Conservation (phyloP, 805 yeast species). For the Myxozyma sirexii region DNA sequence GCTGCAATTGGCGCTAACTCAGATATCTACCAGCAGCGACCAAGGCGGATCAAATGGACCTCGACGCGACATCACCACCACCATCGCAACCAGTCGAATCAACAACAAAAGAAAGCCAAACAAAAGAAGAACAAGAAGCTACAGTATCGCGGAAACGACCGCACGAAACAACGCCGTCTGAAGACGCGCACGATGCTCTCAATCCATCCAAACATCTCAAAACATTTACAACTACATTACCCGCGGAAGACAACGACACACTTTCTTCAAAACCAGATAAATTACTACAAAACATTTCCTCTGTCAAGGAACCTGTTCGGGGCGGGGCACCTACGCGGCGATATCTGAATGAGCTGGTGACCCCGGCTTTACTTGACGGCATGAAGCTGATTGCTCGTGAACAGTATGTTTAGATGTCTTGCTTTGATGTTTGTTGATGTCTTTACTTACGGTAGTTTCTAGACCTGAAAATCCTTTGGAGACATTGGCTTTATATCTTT, state of each 20-base stretch:
- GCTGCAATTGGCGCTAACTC: no score
- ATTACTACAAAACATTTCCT: background rate
- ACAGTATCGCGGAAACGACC: background rate
- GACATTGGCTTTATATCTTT: conserved; percentile 29
- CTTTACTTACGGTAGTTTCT: no score
- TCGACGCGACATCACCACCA: background rate
- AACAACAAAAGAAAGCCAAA: background rate
- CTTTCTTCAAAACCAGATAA: background rate
- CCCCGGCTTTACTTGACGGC: conserved; percentile 67
- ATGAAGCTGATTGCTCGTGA: conserved; percentile 55
- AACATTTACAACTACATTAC: background rate
- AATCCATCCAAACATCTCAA: background rate
- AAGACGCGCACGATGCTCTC: background rate
- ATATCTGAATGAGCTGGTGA: conserved; percentile 66
- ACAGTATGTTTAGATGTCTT: no score
- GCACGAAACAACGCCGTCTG: background rate
- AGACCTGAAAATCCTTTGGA: conserved; percentile 38
- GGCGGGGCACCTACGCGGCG: conserved; percentile 75
- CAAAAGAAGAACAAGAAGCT: background rate
- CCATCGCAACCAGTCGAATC: background rate
- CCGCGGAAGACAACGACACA: background rate
- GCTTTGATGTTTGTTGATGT: no score
- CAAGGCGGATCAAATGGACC: background rate
- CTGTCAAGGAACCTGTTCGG: conserved; percentile 8
- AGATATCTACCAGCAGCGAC: background rate